These are phyloP conservation scores for Botrytis paeoniae DNA, from an alignment of 2,329 filamentous ascomycete species.

Conservation along the genomic window DNA sequence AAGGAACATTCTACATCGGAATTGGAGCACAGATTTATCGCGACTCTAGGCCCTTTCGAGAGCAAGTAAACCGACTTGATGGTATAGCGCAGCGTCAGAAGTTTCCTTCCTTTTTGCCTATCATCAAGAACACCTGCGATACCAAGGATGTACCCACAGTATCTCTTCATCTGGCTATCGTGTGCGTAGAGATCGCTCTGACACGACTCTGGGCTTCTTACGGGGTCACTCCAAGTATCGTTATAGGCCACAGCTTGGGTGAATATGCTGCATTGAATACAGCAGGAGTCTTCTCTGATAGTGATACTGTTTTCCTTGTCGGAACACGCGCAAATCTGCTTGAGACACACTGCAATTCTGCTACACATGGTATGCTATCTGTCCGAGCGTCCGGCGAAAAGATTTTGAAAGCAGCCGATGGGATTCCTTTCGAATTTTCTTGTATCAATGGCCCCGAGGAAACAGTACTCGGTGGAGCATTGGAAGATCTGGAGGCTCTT, in stretches of 20 bases:
- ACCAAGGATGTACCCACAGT: neutral
- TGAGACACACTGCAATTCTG: constrained; percentile 58
- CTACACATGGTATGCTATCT: constrained; percentile 65
- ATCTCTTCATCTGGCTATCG: neutral
- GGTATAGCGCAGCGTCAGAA: constrained; percentile 27
- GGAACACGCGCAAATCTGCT: constrained; percentile 64
- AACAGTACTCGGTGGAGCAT: constrained; percentile 5
- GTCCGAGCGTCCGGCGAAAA: constrained; percentile 52
- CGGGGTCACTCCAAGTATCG: constrained; percentile 52
- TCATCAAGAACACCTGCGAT: constrained; percentile 39
- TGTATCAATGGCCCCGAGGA: constrained; percentile 4
- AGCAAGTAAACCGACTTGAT: neutral
- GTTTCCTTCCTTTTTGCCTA: constrained; percentile 33
- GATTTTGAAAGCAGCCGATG: constrained; percentile 53
- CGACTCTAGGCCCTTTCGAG: neutral
- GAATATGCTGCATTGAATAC: constrained; percentile 71
- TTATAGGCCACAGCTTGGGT: constrained; percentile 62
- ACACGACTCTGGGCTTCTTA: constrained; percentile 53
- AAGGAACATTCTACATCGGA: neutral
- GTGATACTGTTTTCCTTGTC: constrained; percentile 69
- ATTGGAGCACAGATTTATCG: constrained; percentile 1
- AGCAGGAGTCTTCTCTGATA: constrained; percentile 67
- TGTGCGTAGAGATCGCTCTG: constrained; percentile 38
- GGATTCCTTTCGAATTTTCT: neutral
- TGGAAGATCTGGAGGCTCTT: neutral